Base-by-base conservation (phyloP, 768 basidiomycete species). In the Phlebiopsis flavidoalba region DNA sequence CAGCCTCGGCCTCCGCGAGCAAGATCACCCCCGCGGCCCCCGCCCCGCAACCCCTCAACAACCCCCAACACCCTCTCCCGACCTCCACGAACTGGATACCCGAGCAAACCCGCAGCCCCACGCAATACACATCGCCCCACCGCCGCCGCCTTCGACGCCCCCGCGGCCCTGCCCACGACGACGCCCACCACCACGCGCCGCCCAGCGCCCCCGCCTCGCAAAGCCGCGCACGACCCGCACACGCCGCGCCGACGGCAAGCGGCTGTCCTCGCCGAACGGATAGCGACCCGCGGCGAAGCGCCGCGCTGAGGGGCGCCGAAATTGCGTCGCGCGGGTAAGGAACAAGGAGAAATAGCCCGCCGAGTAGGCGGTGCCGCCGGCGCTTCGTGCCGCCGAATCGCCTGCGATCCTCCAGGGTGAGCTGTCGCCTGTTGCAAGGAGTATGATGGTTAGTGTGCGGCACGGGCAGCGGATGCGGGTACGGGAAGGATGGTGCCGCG, bases 391-490 rank as follows among this genome's bases (percentile, higher is more conserved):
- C 66, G 53, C 80, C 85, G 3, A 89, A 87, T 1, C n/a, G n/a
- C 87, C 89, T 21, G 81, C 86, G 22, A 85, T 82, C n/a, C 31
- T 89, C 89, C n/a, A n/a, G 2, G 82, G 88, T 10, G 90, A 91
- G 63, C 74, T 92, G 53, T 91, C 89, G 19, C 87, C 87, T 14
- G 74, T 85, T 35, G 85, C 81, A 5, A 79, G 78, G 64, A 79
- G 86, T 68, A 78, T 91, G 67, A 91, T 91, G 89, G 73, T 75
- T 59, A 80, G 86, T 65, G 69, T 87, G 48, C 77, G 89, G 54
- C n/a, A n/a, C n/a, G 70, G 73, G 59, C 74, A 78, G 66, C 69
- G 72, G 52, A 60, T 62, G 64, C 64, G 69, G 12, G 64, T 66
- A 37, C 66, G 67, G 31, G 63, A 63, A 26, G 48, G 43, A n/a